A percentile compares a stretch with the other conserved stretches of the same genome.
Evolutionary conservation across 2,329 filamentous ascomycete genomes (phyloP).

Genomic region (Monosporascus sp.): DNA sequence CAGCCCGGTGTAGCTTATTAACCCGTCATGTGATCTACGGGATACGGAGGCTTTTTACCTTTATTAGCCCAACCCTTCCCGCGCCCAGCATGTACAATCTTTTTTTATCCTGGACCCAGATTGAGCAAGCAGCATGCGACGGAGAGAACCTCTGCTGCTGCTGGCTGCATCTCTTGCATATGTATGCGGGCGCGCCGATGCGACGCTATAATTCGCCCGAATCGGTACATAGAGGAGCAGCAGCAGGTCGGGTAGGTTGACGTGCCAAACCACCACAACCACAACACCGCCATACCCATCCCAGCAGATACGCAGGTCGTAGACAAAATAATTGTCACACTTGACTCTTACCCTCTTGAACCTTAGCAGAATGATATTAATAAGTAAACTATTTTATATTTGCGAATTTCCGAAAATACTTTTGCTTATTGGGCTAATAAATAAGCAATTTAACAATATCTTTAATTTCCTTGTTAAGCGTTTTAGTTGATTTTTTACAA

Average conservation of each 20-base stretch:
- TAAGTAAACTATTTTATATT: no score
- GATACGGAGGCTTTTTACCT: no score
- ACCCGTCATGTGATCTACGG: no score
- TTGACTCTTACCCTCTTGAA: no score
- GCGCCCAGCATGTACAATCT: neutral
- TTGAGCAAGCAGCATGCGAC: neutral
- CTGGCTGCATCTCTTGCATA: conserved; percentile 29
- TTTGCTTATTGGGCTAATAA: no score
- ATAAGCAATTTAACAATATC: no score
- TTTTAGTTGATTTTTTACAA: no score
- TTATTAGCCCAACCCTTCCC: no score
- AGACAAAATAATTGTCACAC: no score
- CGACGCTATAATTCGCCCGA: conserved; percentile 20
- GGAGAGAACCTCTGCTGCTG: neutral
- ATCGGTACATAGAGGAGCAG: conserved; percentile 3
- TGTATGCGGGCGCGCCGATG: conserved; percentile 23
- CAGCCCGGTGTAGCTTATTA: neutral
- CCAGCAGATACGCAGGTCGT: neutral
- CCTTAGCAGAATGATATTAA: no score
- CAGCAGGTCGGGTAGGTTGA: conserved; percentile 16
- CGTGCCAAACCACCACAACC: conserved; percentile 19
- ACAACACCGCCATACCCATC: neutral
- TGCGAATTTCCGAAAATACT: no score
- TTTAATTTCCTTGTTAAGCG: no score
- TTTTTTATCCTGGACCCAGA: neutral